Conservation (phyloP, 2,329 filamentous ascomycete genomes). For the Westerdykella sp. region DNA sequence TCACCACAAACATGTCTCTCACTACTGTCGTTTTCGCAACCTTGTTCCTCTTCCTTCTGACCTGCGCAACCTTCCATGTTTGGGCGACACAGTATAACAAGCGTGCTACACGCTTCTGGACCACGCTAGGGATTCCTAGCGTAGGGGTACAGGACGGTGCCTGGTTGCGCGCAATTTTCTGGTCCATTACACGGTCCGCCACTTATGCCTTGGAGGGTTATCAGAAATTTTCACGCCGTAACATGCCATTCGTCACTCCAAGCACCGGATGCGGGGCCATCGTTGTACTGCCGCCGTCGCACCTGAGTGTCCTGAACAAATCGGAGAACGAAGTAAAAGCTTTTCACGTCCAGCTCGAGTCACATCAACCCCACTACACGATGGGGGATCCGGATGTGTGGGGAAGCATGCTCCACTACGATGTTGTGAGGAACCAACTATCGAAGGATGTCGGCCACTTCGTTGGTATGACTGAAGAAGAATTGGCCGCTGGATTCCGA, state of each 20-base stretch:
- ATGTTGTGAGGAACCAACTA: slow-evolving; percentile 3
- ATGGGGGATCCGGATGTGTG: slow-evolving; percentile 4
- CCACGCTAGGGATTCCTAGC: too few species aligned
- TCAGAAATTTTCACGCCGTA: slow-evolving; percentile 1
- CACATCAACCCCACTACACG: slow-evolving; percentile 3
- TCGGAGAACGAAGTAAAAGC: slow-evolving; percentile 3
- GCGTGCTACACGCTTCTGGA: too few species aligned
- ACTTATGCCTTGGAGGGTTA: slow-evolving; percentile 3
- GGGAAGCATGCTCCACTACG: slow-evolving; percentile 4
- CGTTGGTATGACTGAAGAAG: slow-evolving; percentile 2
- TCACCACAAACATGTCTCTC: too few species aligned
- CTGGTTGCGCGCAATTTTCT: too few species aligned
- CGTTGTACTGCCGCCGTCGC: slow-evolving; percentile 4
- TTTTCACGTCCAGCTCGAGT: slow-evolving; percentile 3
- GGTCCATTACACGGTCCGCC: too few species aligned
- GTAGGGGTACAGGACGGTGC: too few species aligned
- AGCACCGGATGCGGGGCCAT: slow-evolving; percentile 2
- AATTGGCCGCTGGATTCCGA: slow-evolving; percentile 1
- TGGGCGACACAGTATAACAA: too few species aligned
- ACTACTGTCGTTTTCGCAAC: too few species aligned
- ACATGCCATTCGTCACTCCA: slow-evolving; percentile 3
- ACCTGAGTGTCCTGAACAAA: slow-evolving; percentile 1
- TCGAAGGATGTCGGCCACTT: slow-evolving; percentile 1
- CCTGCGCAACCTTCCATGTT: too few species aligned
- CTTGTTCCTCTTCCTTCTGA: too few species aligned